Conservation (phyloP, 257 asterid species). For the Scutellaria minor region DNA sequence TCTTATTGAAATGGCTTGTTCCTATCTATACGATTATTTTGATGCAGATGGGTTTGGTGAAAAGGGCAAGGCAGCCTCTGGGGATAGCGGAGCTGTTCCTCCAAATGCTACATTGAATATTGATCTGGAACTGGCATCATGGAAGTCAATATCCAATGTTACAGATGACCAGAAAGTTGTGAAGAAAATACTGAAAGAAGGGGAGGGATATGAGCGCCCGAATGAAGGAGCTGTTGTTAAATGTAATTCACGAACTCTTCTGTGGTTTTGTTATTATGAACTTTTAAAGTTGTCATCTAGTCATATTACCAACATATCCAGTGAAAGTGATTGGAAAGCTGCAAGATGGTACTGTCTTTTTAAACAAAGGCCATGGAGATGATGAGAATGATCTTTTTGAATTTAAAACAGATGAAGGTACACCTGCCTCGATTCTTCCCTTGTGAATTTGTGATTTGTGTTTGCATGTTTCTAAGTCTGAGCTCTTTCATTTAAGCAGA, state of each 20-base stretch:
- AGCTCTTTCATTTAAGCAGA: constrained; percentile 40
- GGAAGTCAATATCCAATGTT: constrained; percentile 65
- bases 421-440: neutral
- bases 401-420: constrained; percentile 80
- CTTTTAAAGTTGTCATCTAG: constrained; percentile 1
- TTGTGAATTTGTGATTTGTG: neutral
- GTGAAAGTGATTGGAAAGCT: constrained; percentile 76
- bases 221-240: constrained; percentile 75
- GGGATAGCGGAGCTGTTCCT: constrained; percentile 55
- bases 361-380: constrained; percentile 58
- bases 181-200: constrained; percentile 67
- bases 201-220: constrained; percentile 73
- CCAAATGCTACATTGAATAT: constrained; percentile 59
- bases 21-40: neutral
- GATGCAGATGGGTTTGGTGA: constrained; percentile 64
- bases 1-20: too few relatives aligned
- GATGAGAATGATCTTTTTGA: constrained; percentile 62
- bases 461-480: neutral
- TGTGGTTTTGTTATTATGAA: neutral
- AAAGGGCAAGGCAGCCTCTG: constrained; percentile 64
- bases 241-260: constrained; percentile 38
- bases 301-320: constrained; percentile 24
- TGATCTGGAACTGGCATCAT: constrained; percentile 57
- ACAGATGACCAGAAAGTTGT: constrained; percentile 72
- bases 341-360: constrained; percentile 65